Percentiles rank a stretch among this genome's conserved stretches.
Evolutionary conservation across 2,329 filamentous ascomycete species (phyloP).

Genomic region (Thermoascus crustaceus): DNA sequence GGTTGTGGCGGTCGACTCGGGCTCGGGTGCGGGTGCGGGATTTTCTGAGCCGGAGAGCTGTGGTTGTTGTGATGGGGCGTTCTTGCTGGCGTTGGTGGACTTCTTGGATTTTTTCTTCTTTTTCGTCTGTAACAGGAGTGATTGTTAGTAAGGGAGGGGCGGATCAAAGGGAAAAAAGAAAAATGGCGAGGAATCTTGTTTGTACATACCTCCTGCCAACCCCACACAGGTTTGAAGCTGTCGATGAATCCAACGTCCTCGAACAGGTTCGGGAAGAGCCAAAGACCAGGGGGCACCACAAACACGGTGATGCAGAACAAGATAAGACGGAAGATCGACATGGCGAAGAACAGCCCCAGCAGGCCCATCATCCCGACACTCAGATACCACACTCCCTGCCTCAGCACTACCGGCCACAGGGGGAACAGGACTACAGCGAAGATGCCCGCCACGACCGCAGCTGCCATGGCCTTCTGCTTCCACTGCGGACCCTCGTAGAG

Average conservation of each 20-base stretch:
- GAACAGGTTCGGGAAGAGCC: constrained; percentile 96
- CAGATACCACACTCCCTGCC: constrained; percentile 93
- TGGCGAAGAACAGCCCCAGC: constrained; percentile 87
- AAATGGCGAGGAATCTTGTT: too few relatives aligned
- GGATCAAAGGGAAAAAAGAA: not conserved
- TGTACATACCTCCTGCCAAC: constrained; percentile 94
- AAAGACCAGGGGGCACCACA: constrained; percentile 73
- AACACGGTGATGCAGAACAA: constrained; percentile 92
- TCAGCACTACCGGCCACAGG: constrained; percentile 84
- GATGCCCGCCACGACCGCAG: constrained; percentile 70
- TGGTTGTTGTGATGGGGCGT: constrained; percentile 6
- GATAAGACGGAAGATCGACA: constrained; percentile 95
- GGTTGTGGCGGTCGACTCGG: not conserved
- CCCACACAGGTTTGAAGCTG: constrained; percentile 92
- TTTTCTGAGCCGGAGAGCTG: constrained; percentile 18
- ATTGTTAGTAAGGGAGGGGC: constrained; percentile 5
- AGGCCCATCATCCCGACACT: constrained; percentile 88
- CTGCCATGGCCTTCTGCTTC: constrained; percentile 87
- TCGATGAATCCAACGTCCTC: constrained; percentile 98
- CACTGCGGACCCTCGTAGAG: constrained; percentile 89
- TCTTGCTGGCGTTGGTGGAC: constrained; percentile 8
- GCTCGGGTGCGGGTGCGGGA: too few relatives aligned
- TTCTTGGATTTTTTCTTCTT: constrained; percentile 34
- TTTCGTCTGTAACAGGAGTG: constrained; percentile 21
- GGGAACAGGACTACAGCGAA: constrained; percentile 91